Percentiles rank a stretch among this genome's conserved stretches.
Conservation (phyloP, 148 eudicot genomes). For the Rhododendron molle region DNA sequence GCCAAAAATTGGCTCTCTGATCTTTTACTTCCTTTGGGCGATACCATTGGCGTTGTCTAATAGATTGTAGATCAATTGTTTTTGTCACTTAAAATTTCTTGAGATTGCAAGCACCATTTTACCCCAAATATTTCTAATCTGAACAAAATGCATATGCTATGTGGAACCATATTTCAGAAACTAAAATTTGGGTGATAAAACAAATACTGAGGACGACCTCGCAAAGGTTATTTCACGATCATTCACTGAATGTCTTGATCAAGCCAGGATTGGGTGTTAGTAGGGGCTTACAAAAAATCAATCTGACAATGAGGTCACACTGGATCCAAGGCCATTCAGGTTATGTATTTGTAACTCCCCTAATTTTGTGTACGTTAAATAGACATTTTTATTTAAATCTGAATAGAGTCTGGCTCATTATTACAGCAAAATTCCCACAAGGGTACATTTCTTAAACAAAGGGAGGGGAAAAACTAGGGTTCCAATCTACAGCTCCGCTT, state of each 20-base stretch:
- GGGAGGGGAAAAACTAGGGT: too few species aligned
- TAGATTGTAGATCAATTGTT: background rate
- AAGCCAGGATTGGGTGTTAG: background rate
- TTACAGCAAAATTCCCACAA: too few species aligned
- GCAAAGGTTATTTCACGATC: background rate
- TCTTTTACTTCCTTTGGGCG: too few species aligned
- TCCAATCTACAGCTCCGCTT: too few species aligned
- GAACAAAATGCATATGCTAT: background rate
- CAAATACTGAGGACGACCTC: background rate
- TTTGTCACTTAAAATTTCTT: background rate
- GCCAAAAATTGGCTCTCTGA: too few species aligned
- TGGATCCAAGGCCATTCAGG: background rate
- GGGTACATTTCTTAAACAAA: too few species aligned
- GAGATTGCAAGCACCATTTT: background rate
- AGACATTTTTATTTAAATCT: too few species aligned
- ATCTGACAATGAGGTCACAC: background rate
- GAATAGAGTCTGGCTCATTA: too few species aligned
- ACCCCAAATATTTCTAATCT: background rate
- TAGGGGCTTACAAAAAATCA: background rate
- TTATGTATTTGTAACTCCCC: too few species aligned
- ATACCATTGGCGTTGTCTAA: background rate
- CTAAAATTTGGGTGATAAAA: background rate
- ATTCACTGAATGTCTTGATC: background rate
- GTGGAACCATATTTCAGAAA: background rate
- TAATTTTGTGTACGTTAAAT: too few species aligned